Percentiles rank a stretch among this genome's conserved stretches.
phyloP scores from a whole-genome alignment of 495 filamentous ascomycete genomes.

The Hypoxylon intermedium region DNA sequence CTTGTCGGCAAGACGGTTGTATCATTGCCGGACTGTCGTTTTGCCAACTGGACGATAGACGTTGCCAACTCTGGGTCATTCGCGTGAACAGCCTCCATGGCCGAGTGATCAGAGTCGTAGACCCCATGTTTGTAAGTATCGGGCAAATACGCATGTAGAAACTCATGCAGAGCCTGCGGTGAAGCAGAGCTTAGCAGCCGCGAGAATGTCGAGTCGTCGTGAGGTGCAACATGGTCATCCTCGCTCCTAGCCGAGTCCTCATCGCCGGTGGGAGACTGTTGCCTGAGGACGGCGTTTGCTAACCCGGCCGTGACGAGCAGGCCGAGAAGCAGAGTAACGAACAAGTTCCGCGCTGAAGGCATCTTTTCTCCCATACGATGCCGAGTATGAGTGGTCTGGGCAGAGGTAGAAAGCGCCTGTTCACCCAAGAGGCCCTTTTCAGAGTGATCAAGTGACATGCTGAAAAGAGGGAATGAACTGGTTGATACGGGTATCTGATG shows the following conservation, averaged over 20 bases:
- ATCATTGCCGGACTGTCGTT: conserved; percentile 43
- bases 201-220: conserved; percentile 43
- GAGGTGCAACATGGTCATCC: conserved; percentile 13
- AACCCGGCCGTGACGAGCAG: conserved; percentile 42
- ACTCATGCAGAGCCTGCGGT: conserved; percentile 46
- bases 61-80: conserved; percentile 44
- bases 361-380: conserved; percentile 37
- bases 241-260: conserved; percentile 16
- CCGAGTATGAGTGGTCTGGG: conserved; percentile 11
- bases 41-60: conserved; percentile 47
- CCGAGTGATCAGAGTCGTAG: conserved; percentile 44
- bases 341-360: conserved; percentile 34
- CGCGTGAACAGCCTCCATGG: conserved; percentile 43
- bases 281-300: conserved; percentile 40
- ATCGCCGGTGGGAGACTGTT: conserved; percentile 2
- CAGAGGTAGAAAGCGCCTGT: conserved; percentile 6
- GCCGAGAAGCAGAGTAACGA: conserved; percentile 40
- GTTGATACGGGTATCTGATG: conserved; percentile 16
- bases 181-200: conserved; percentile 45
- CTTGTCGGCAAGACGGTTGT: conserved; percentile 9
- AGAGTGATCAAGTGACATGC: conserved; percentile 17
- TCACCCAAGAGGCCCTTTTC: conserved; percentile 16
- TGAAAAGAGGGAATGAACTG: conserved; percentile 13
- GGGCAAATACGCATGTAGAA: conserved; percentile 51
- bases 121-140: conserved; percentile 47